A percentile compares a stretch with the other conserved stretches of the same genome.
Evolutionary conservation across 2,329 filamentous ascomycete genomes (phyloP).

Genomic region (Diaporthe ampelina): DNA sequence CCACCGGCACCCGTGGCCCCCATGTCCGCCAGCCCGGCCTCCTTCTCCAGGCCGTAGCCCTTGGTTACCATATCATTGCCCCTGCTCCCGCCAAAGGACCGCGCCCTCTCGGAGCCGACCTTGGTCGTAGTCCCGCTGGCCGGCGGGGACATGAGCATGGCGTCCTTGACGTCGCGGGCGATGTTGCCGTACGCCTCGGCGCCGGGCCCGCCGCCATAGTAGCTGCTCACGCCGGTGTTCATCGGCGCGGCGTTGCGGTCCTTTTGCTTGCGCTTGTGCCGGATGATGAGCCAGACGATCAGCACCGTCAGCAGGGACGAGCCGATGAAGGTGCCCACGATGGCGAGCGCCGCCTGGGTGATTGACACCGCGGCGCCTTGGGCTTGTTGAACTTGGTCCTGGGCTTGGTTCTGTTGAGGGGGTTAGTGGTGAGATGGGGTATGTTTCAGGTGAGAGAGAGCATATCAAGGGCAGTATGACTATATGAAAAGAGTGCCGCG

Average conservation of each 20-base stretch:
- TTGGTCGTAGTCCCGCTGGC: conserved; percentile 6
- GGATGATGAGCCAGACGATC: conserved; percentile 50
- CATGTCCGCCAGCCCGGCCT: not conserved
- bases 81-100: conserved; percentile 7
- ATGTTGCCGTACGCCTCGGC: conserved; percentile 32
- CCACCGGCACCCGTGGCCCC: not conserved
- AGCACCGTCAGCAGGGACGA: conserved; percentile 56
- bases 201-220: conserved; percentile 37
- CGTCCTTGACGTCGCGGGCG: conserved; percentile 46
- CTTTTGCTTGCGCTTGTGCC: conserved; percentile 44
- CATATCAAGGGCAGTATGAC: not conserved
- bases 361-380: conserved; percentile 57
- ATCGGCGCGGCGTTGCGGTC: conserved; percentile 42
- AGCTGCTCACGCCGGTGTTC: conserved; percentile 42
- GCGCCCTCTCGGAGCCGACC: not conserved
- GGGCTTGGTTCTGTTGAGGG: conserved; percentile 48
- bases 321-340: conserved; percentile 59
- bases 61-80: conserved; percentile 23
- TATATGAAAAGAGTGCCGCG: not conserved
- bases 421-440: conserved; percentile 4
- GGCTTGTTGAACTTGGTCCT: conserved; percentile 50
- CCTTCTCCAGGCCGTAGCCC: conserved; percentile 5
- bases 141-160: conserved; percentile 35
- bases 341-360: conserved; percentile 57
- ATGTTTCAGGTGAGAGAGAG: not conserved